Conservation (phyloP, 176 grass and related monocot species). For the Pontederia crassipes region DNA sequence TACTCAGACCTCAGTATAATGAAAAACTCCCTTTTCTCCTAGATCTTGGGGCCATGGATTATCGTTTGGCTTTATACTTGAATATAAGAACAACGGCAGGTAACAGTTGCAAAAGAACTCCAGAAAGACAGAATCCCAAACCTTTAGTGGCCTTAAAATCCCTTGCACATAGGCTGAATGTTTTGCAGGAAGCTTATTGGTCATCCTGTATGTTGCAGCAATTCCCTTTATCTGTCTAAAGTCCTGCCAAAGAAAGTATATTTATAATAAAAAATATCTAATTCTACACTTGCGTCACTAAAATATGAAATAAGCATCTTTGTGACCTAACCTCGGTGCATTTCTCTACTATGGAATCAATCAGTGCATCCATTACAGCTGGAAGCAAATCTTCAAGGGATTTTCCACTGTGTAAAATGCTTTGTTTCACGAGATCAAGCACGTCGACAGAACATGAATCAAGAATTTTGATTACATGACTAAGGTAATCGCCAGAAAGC, state of each 20-base stretch:
- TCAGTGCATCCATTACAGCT: constrained; percentile 68
- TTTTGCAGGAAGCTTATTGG: constrained; percentile 88
- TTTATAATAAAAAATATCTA: too few relatives aligned
- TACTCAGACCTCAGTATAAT: too few relatives aligned
- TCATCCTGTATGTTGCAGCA: constrained; percentile 93
- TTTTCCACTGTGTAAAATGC: constrained; percentile 66
- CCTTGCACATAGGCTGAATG: constrained; percentile 89
- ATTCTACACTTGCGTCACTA: too few relatives aligned
- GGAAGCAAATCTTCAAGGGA: constrained; percentile 63
- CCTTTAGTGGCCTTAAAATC: constrained; percentile 87
- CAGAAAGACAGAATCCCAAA: constrained; percentile 33
- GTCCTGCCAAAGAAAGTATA: constrained; percentile 43
- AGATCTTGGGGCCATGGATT: too few relatives aligned
- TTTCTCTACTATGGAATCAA: constrained; percentile 77
- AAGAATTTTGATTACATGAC: constrained; percentile 51
- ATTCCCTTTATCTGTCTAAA: constrained; percentile 93
- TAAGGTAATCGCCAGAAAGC: constrained; percentile 55
- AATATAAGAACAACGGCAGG: background rate
- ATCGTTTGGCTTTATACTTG: too few relatives aligned
- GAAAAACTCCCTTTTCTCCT: too few relatives aligned
- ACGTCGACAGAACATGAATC: constrained; percentile 61
- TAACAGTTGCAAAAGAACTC: constrained; percentile 18
- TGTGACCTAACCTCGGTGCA: constrained; percentile 60
- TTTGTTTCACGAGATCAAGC: constrained; percentile 64
- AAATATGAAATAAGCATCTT: too few relatives aligned